Conservation (phyloP, 2,329 filamentous ascomycete species). For the Cryoendolithus antarcticus region DNA sequence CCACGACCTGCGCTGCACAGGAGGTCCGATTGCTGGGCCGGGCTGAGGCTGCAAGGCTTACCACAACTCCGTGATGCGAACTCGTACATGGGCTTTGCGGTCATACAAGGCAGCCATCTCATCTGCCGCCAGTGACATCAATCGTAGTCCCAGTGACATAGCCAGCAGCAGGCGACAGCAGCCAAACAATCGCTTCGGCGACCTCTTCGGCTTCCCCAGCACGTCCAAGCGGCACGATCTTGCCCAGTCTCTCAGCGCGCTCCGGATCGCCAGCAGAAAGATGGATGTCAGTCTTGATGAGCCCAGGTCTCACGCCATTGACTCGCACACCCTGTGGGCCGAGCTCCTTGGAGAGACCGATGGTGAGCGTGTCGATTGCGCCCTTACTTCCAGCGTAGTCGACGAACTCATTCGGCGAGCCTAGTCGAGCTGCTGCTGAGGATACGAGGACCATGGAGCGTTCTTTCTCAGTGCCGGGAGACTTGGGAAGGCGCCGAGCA, state of each 20-base stretch:
- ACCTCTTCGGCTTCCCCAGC: conserved; percentile 17
- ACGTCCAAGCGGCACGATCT: conserved; percentile 13
- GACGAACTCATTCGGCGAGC: conserved; percentile 16
- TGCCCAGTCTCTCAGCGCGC: conserved; percentile 12
- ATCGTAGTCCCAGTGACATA: conserved; percentile 11
- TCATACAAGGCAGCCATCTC: too few relatives aligned
- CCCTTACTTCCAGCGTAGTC: conserved; percentile 20
- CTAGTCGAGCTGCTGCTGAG: conserved; percentile 15
- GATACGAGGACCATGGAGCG: conserved; percentile 18
- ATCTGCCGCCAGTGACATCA: conserved; percentile 10
- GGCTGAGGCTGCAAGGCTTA: too few relatives aligned
- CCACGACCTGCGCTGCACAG: too few relatives aligned
- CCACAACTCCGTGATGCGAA: too few relatives aligned
- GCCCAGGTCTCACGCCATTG: conserved; percentile 16
- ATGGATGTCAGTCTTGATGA: conserved; percentile 19
- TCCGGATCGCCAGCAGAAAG: conserved; percentile 12
- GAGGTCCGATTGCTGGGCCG: too few relatives aligned
- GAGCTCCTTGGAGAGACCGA: conserved; percentile 17
- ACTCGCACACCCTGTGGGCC: conserved; percentile 14
- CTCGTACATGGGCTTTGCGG: too few relatives aligned
- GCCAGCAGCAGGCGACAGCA: conserved; percentile 9
- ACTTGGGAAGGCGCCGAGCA: conserved; percentile 11
- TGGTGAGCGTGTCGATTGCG: conserved; percentile 16
- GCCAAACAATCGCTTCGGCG: conserved; percentile 18
- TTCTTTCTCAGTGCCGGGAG: conserved; percentile 2